Conservation (phyloP, 2,329 filamentous ascomycete genomes). For the Colletotrichum musae region DNA sequence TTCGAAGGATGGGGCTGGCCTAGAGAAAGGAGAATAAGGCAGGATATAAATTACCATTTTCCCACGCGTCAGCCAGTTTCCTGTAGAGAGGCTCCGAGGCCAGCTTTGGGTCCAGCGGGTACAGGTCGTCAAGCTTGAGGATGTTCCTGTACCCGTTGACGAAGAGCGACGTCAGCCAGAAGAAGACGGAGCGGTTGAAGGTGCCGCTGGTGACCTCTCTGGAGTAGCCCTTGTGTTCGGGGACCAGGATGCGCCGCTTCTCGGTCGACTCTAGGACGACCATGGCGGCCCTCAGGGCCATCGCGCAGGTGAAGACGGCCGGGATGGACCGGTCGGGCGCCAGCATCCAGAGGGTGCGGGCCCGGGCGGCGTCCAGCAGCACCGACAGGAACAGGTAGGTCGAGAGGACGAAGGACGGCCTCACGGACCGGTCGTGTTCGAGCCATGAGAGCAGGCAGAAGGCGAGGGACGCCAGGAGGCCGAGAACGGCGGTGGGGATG, state of each 20-base stretch:
- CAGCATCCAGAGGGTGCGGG: slow-evolving; percentile 42
- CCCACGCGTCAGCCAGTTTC: slow-evolving; percentile 43
- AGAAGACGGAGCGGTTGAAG: slow-evolving; percentile 64
- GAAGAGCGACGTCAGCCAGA: slow-evolving; percentile 69
- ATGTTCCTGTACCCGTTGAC: slow-evolving; percentile 60
- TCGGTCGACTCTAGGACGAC: slow-evolving; percentile 46
- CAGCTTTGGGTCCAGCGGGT: slow-evolving; percentile 44
- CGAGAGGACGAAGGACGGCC: slow-evolving; percentile 41
- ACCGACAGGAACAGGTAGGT: slow-evolving; percentile 39
- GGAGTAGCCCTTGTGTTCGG: slow-evolving; percentile 59
- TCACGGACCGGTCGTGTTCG: slow-evolving; percentile 35
- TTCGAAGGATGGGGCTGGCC: not conserved
- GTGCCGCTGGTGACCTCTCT: slow-evolving; percentile 66
- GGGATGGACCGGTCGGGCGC: slow-evolving; percentile 36
- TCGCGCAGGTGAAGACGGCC: slow-evolving; percentile 38
- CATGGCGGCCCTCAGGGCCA: slow-evolving; percentile 40
- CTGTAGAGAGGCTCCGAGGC: slow-evolving; percentile 39
- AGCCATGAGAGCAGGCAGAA: slow-evolving; percentile 35
- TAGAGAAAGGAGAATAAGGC: not conserved
- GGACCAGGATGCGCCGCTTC: slow-evolving; percentile 50
- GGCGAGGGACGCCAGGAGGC: slow-evolving; percentile 24
- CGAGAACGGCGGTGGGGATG: slow-evolving; percentile 22
- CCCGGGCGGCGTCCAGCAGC: slow-evolving; percentile 41
- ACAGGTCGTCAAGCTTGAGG: slow-evolving; percentile 56
- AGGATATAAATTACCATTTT: slow-evolving; percentile 34